phyloP scores from a whole-genome alignment of 2,329 filamentous ascomycete species.

The Alternaria arborescens region DNA sequence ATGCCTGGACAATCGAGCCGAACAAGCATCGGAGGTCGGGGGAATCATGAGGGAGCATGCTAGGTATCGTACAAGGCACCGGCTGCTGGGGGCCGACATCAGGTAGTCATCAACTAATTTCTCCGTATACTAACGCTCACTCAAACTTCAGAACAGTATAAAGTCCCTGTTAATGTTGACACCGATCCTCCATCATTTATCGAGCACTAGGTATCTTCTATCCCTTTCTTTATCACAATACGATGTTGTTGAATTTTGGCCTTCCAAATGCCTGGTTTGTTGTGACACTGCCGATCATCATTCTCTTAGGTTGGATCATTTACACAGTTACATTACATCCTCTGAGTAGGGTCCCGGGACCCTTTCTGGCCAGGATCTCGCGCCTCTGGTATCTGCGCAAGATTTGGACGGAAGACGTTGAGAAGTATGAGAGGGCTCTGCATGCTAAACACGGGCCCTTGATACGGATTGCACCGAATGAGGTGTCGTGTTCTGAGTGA shows the following conservation, averaged over 20 bases:
- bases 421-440: neutral
- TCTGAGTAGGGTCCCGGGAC: neutral
- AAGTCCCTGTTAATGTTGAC: too few species aligned
- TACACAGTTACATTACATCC: neutral
- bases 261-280: neutral
- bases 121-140: neutral
- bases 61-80: neutral
- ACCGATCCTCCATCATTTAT: too few species aligned
- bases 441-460: neutral
- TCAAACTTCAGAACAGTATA: too few species aligned
- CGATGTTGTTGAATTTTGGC: neutral
- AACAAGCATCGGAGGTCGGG: neutral
- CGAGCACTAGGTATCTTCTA: neutral
- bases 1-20: neutral
- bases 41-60: neutral
- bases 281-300: neutral
- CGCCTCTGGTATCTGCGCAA: neutral
- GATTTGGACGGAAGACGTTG: neutral
- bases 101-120: neutral
- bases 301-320: neutral
- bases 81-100: neutral
- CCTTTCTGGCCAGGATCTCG: neutral
- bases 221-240: neutral
- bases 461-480: neutral
- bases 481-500: neutral